These are phyloP conservation scores for Paraleonurus japonicus DNA, from an alignment of 257 asterid species.

Conservation along the genomic window DNA sequence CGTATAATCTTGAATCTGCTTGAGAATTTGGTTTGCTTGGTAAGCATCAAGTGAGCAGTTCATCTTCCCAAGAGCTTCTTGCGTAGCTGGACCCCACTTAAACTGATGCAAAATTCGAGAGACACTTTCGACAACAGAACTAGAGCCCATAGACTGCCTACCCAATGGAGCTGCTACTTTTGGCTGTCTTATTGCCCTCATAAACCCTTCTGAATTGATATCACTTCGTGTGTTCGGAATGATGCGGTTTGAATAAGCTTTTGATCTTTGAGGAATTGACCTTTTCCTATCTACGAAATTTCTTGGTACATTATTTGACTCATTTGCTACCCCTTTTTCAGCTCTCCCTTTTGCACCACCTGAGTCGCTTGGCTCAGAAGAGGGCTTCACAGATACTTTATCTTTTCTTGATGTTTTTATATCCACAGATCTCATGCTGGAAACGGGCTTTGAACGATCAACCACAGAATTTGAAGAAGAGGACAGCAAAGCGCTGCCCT, in stretches of 20 bases:
- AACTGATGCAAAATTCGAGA: constrained; percentile 56
- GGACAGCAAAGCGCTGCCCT: constrained; percentile 44
- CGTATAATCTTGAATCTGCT: constrained; percentile 67
- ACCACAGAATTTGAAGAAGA: constrained; percentile 42
- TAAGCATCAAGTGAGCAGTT: constrained; percentile 62
- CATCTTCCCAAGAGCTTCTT: constrained; percentile 66
- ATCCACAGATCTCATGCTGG: constrained; percentile 40
- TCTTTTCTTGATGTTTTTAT: constrained; percentile 44
- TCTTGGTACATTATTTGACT: constrained; percentile 28
- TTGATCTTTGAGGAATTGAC: constrained; percentile 50
- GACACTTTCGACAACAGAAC: constrained; percentile 50
- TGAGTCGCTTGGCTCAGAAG: constrained; percentile 29
- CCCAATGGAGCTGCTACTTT: constrained; percentile 38
- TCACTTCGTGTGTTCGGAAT: constrained; percentile 32
- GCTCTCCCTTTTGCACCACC: constrained; percentile 35
- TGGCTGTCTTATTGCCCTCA: constrained; percentile 40
- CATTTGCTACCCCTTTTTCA: constrained; percentile 36
- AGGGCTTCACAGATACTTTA: constrained; percentile 38
- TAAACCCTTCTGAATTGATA: constrained; percentile 42
- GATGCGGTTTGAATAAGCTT: constrained; percentile 39
- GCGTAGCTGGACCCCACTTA: constrained; percentile 73
- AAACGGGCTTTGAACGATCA: constrained; percentile 47
- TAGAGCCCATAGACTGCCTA: constrained; percentile 42
- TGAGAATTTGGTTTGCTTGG: constrained; percentile 91
- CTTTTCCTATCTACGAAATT: constrained; percentile 39